phyloP scores from a whole-genome alignment of 2,329 filamentous ascomycete genomes.

The Sphaerulina populicola region DNA sequence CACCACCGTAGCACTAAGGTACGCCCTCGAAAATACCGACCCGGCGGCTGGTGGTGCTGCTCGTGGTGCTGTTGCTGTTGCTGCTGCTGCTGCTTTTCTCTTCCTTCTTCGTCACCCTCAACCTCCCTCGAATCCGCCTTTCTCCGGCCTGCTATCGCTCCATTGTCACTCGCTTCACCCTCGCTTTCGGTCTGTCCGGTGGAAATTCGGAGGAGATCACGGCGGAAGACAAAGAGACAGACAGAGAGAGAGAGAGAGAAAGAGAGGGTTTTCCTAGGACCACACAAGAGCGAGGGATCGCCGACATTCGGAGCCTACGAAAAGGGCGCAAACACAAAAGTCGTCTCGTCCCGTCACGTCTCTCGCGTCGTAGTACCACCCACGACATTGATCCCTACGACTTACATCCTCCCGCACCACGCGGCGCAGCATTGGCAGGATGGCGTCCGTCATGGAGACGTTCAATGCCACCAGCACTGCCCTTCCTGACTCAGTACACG shows the following conservation, averaged over 20 bases:
- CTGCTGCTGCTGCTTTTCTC: neutral
- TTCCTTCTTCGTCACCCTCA: neutral
- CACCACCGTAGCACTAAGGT: neutral
- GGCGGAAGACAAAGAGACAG: neutral
- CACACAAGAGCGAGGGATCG: neutral
- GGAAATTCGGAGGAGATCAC: neutral
- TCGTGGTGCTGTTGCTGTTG: neutral
- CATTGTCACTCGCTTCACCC: too few species aligned
- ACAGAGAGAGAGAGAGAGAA: neutral
- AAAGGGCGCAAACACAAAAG: neutral
- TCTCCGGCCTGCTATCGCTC: too few species aligned
- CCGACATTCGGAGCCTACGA: neutral
- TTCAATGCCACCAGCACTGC: slow-evolving; percentile 29
- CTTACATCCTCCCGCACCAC: neutral
- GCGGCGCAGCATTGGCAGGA: slow-evolving; percentile 6
- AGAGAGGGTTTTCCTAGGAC: neutral
- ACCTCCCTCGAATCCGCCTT: too few species aligned
- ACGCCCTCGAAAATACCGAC: neutral
- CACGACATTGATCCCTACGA: neutral
- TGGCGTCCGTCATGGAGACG: slow-evolving; percentile 30
- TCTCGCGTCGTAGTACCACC: neutral
- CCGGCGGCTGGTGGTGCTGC: too few species aligned
- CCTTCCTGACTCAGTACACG: slow-evolving; percentile 43
- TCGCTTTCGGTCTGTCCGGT: neutral
- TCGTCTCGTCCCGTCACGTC: neutral